Conservation (phyloP, 1,284 basidiomycete genomes). For the Leccinum pachyderme region DNA sequence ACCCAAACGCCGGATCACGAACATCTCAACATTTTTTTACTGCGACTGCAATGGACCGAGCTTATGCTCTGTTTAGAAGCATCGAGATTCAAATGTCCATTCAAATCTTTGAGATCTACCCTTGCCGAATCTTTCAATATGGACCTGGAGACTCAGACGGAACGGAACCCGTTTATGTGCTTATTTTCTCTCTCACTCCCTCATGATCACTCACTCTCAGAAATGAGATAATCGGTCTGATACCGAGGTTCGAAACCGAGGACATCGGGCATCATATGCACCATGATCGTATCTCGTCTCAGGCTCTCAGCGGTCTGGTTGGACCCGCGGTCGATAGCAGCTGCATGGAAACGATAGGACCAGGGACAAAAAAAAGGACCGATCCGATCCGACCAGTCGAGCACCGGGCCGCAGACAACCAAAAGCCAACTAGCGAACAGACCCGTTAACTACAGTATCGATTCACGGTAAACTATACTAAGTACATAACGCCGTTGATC, state of each 20-base stretch:
- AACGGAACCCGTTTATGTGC: neutral
- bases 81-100: neutral
- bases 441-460: too few species aligned
- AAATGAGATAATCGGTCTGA: neutral
- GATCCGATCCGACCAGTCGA: too few species aligned
- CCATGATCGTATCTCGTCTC: too few species aligned
- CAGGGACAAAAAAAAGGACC: too few species aligned
- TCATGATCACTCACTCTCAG: too few species aligned
- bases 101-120: neutral
- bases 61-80: neutral
- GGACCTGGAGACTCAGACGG: neutral
- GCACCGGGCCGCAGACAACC: too few species aligned
- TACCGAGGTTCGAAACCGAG: neutral
- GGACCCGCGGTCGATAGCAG: neutral
- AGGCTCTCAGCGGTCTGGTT: neutral
- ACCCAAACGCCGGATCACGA: neutral
- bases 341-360: neutral
- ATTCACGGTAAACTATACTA: too few species aligned
- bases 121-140: neutral
- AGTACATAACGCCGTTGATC: neutral
- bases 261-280: neutral
- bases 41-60: neutral
- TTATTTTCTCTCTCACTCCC: neutral
- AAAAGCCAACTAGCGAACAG: neutral
- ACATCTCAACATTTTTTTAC: neutral